Evolutionary conservation across 148 eudicot genomes (phyloP).

Genomic region (Persicaria tinctoria): DNA sequence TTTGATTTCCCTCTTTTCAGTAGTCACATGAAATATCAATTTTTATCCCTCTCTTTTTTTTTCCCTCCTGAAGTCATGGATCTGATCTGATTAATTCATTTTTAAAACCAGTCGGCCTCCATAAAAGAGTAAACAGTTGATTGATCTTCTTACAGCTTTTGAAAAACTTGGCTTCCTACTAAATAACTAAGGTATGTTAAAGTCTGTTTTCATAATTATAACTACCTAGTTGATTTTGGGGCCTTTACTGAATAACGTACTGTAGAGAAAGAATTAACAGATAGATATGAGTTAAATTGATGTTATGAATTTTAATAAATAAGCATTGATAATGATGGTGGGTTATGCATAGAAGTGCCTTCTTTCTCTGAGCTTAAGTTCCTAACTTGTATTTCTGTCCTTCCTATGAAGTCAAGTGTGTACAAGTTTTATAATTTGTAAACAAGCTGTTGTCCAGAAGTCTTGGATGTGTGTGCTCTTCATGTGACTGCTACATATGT

Average conservation of each 20-base stretch:
- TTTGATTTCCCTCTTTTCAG: background rate
- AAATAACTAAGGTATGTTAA: background rate
- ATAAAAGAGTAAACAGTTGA: background rate
- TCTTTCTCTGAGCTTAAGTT: background rate
- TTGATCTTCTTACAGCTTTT: background rate
- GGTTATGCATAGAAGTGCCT: background rate
- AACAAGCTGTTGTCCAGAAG: background rate
- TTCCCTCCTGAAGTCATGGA: background rate
- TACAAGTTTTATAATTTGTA: background rate
- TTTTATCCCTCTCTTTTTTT: background rate
- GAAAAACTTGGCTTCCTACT: background rate
- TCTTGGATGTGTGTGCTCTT: background rate
- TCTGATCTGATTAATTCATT: background rate
- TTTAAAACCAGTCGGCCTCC: background rate
- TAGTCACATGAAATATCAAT: background rate
- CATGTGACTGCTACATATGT: background rate
- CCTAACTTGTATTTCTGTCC: background rate
- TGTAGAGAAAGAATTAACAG: background rate
- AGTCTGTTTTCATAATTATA: background rate
- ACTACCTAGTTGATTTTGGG: background rate
- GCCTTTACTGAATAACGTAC: background rate
- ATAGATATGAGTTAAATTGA: background rate
- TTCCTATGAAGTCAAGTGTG: background rate
- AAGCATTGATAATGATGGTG: background rate
- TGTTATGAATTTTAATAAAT: background rate